Evolutionary conservation across 352 stramenopile species (phyloP).

Genomic region (Phytophthora fragariaefolia): DNA sequence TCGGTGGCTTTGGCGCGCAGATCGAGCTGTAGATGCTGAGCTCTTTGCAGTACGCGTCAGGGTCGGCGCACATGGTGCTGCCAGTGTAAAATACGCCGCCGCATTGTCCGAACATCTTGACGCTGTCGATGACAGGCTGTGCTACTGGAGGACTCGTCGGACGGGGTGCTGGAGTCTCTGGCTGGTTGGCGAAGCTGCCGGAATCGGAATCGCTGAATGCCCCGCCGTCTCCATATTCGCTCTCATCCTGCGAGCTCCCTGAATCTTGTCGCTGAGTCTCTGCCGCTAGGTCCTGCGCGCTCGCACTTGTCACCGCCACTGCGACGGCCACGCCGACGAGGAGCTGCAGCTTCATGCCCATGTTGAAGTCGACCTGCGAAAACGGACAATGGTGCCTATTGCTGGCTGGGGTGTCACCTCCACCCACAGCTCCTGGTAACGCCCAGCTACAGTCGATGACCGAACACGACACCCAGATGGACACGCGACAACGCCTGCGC

Average conservation of each 20-base stretch:
- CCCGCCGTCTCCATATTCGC: conserved; percentile 2
- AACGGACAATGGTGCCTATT: conserved; percentile 17
- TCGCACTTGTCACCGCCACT: not conserved
- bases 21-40: conserved; percentile 36
- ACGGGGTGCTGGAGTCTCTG: conserved; percentile 3
- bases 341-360: conserved; percentile 8
- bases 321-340: conserved; percentile 1
- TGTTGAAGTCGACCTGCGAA: conserved; percentile 1
- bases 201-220: conserved; percentile 8
- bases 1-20: conserved; percentile 17
- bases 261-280: not conserved
- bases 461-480: not conserved
- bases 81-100: conserved; percentile 32
- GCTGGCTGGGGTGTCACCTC: not conserved
- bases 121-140: conserved; percentile 18
- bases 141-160: conserved; percentile 5
- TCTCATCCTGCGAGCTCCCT: conserved; percentile 3
- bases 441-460: not conserved
- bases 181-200: not conserved
- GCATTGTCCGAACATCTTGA: conserved; percentile 31
- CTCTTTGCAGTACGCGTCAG: conserved; percentile 27
- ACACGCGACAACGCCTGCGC: conserved; percentile 1
- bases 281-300: not conserved
- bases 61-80: conserved; percentile 24
- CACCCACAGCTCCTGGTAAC: conserved; percentile 6